These are phyloP conservation scores for Penicillium sclerotigenum DNA, from an alignment of 2,329 filamentous ascomycete genomes.

Conservation along the genomic window DNA sequence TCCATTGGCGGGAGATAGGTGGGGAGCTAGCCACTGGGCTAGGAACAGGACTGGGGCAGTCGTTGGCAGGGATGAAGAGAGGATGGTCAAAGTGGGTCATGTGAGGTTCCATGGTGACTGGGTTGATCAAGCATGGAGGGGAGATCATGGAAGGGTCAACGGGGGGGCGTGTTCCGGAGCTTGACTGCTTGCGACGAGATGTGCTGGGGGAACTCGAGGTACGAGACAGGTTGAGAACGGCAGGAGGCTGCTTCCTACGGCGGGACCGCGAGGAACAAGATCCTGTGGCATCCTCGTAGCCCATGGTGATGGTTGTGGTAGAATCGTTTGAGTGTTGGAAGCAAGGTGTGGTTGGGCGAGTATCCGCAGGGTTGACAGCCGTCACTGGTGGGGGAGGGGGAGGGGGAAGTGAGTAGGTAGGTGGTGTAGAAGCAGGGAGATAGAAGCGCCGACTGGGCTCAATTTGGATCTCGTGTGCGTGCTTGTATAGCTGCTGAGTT, in stretches of 20 bases:
- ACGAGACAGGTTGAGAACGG: slow-evolving; percentile 30
- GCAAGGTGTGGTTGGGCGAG: slow-evolving; percentile 18
- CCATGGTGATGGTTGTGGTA: slow-evolving; percentile 33
- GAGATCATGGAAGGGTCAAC: slow-evolving; percentile 42
- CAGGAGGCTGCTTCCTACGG: slow-evolving; percentile 33
- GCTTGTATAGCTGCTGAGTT: slow-evolving; percentile 29
- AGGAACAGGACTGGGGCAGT: slow-evolving; percentile 36
- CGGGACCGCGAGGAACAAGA: slow-evolving; percentile 30
- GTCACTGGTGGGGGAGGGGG: slow-evolving; percentile 24
- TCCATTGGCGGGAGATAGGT: slow-evolving; percentile 29
- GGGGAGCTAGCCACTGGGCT: slow-evolving; percentile 33
- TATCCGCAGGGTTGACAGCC: slow-evolving; percentile 24
- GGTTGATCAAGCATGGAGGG: slow-evolving; percentile 37
- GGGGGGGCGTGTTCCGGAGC: slow-evolving; percentile 25
- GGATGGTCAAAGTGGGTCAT: slow-evolving; percentile 40
- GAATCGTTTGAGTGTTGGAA: slow-evolving; percentile 24
- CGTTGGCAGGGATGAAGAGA: slow-evolving; percentile 41
- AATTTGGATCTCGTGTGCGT: slow-evolving; percentile 18
- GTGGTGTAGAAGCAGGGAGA: slow-evolving; percentile 24
- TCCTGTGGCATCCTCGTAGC: slow-evolving; percentile 20
- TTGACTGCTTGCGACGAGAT: slow-evolving; percentile 25
- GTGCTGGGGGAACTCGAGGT: slow-evolving; percentile 16
- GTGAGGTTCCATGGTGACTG: slow-evolving; percentile 40
- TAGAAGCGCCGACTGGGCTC: slow-evolving; percentile 24
- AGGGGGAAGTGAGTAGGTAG: slow-evolving; percentile 22